Evolutionary conservation across 2,329 filamentous ascomycete genomes (phyloP).

Genomic region (Ophiostoma ulmi): DNA sequence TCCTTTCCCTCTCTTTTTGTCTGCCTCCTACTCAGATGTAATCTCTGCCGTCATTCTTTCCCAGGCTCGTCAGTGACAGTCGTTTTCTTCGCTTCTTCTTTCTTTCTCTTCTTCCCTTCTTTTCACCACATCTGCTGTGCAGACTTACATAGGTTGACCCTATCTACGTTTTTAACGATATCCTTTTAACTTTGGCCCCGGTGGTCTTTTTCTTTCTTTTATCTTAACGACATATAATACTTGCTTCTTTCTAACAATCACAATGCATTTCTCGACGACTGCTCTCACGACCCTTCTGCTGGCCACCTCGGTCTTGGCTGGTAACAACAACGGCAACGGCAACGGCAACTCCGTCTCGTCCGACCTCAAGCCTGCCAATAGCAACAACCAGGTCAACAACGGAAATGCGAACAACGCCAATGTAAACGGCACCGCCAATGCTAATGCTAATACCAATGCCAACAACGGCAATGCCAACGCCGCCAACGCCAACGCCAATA

Average conservation of each 20-base stretch:
- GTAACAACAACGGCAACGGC: slow-evolving; percentile 16
- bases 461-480: not conserved
- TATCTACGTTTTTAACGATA: not conserved
- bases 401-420: not conserved
- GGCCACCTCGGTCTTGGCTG: slow-evolving; percentile 19
- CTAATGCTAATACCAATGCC: not conserved
- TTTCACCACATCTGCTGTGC: slow-evolving; percentile 2
- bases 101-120: not conserved
- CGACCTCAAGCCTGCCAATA: not conserved
- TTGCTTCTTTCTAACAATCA: not conserved
- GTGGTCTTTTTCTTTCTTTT: not conserved
- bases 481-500: not conserved
- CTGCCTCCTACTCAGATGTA: not conserved
- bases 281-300: slow-evolving; percentile 27
- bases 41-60: slow-evolving; percentile 3
- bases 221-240: not conserved
- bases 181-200: not conserved
- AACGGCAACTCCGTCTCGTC: not conserved
- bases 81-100: slow-evolving; percentile 19
- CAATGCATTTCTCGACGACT: slow-evolving; percentile 29
- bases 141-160: not conserved
- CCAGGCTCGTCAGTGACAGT: slow-evolving; percentile 4
- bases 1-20: not conserved
- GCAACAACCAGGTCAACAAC: not conserved
- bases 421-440: not conserved